Evolutionary conservation across 768 basidiomycete genomes (phyloP).

Genomic region (Suillus brevipes): DNA sequence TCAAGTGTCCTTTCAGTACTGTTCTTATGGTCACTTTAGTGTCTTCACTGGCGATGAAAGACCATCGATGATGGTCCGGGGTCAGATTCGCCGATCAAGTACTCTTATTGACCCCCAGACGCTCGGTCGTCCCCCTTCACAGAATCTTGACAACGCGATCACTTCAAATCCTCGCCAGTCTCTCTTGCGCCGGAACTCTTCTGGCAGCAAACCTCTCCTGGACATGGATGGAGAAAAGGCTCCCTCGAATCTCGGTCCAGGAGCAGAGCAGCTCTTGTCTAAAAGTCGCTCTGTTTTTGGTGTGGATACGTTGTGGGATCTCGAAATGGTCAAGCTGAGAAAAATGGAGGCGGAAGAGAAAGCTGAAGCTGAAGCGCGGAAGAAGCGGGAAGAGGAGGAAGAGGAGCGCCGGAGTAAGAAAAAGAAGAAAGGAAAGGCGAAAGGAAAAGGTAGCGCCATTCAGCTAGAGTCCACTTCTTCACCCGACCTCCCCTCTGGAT

Average conservation of each 20-base stretch:
- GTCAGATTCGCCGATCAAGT: constrained; percentile 50
- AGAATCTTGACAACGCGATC: constrained; percentile 45
- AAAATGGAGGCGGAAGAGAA: constrained; percentile 73
- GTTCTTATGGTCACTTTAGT: constrained; percentile 38
- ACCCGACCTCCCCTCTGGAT: constrained; percentile 24
- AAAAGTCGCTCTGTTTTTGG: constrained; percentile 85
- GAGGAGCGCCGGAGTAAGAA: constrained; percentile 39
- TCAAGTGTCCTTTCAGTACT: not conserved
- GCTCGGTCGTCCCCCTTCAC: constrained; percentile 52
- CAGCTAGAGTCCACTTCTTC: constrained; percentile 34
- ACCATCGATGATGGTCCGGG: constrained; percentile 91
- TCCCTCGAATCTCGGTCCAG: constrained; percentile 31
- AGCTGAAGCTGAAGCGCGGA: constrained; percentile 52
- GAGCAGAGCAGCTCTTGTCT: constrained; percentile 34
- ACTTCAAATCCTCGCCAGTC: constrained; percentile 28
- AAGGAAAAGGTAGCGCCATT: constrained; percentile 44
- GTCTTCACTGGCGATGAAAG: constrained; percentile 87
- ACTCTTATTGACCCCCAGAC: constrained; percentile 75
- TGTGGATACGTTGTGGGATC: constrained; percentile 90
- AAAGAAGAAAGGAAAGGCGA: constrained; percentile 47
- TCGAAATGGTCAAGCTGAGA: constrained; percentile 78
- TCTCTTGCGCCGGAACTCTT: constrained; percentile 50
- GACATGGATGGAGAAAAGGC: constrained; percentile 51
- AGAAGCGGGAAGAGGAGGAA: constrained; percentile 46
- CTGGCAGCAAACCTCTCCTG: constrained; percentile 62